Evolutionary conservation across 805 yeast genomes (phyloP), one percentile per base, ranked within the genome.

Genomic region (Pichia scutulata): DNA sequence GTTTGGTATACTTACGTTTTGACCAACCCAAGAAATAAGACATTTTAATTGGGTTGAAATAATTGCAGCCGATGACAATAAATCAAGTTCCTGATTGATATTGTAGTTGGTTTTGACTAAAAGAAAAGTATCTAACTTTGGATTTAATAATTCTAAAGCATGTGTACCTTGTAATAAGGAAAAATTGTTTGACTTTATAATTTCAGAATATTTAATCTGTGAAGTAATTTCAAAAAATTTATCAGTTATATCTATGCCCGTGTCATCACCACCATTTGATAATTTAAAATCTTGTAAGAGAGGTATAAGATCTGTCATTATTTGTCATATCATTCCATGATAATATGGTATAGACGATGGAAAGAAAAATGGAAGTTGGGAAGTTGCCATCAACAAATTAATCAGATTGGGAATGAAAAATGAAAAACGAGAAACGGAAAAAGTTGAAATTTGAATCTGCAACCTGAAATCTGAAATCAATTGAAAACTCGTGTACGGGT

Each of bases 131-230:
- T 92, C 99, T 58, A 92, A 72, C 54, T 77, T 79, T 12, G 73
- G 70, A 61, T 88, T 88, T 50, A 81, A 73, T 14, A 84, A 75
- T 64, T 90, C 98, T 53, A 89, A 69, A 0, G 98, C 96, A 56
- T 90, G 82, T 1, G 97, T 86, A 0, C 97, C 95, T 57, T 88
- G 89, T 54, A 84, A 71, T 43, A 92, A 72, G 49, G 81, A 78
- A 67, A 89, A 88, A 25, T 68, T 67, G 0, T 79, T 75, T 10
- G 77, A 73, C 57, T 80, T 80, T 5, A 78, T 77, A 19, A 92
- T 80, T 44, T 75, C 71, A 30, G 82, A 83, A 39, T 76, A 74
- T 18, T 49, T 47, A 12, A 65, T 53, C 25, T 51, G 39, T 1
- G 59, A 48, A 14, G 64, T 60, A 19, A 77, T 68, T 4, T 62